Evolutionary conservation across 2,329 filamentous ascomycete genomes (phyloP).

Genomic region (Monilinia fructicola): DNA sequence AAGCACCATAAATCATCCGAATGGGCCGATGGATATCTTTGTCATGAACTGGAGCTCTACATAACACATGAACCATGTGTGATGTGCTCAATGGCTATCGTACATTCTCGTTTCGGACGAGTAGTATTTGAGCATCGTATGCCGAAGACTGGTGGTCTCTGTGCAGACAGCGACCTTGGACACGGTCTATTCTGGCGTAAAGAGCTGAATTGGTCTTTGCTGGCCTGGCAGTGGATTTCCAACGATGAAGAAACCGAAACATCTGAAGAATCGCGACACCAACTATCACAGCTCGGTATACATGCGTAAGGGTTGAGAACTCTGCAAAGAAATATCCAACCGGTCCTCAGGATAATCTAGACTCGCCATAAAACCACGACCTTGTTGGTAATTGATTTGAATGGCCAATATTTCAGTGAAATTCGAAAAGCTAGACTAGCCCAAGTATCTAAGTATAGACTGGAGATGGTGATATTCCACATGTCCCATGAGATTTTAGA

Average conservation of each 20-base stretch:
- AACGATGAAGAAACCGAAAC: not conserved
- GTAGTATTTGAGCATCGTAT: conserved; percentile 80
- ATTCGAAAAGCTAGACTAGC: not conserved
- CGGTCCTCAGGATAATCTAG: not conserved
- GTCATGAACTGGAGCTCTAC: conserved; percentile 90
- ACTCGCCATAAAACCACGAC: not conserved
- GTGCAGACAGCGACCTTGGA: conserved; percentile 68
- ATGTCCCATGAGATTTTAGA: not conserved
- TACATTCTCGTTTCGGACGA: conserved; percentile 88
- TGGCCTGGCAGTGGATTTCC: conserved; percentile 64
- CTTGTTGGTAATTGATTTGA: no score
- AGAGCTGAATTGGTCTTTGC: conserved; percentile 82
- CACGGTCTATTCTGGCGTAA: conserved; percentile 69
- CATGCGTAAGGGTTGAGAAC: conserved; percentile 3
- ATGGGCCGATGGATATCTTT: conserved; percentile 79
- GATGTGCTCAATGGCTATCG: conserved; percentile 94
- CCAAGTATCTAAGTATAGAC: not conserved
- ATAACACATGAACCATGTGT: conserved; percentile 94
- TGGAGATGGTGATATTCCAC: not conserved
- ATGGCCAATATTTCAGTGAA: not conserved
- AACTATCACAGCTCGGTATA: not conserved
- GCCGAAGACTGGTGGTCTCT: conserved; percentile 77
- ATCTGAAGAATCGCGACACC: not conserved
- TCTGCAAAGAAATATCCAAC: not conserved
- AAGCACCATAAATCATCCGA: conserved; percentile 58